Evolutionary conservation across 225 moss, liverwort and hornwort species (phyloP).

Genomic region (Ulota crispa): DNA sequence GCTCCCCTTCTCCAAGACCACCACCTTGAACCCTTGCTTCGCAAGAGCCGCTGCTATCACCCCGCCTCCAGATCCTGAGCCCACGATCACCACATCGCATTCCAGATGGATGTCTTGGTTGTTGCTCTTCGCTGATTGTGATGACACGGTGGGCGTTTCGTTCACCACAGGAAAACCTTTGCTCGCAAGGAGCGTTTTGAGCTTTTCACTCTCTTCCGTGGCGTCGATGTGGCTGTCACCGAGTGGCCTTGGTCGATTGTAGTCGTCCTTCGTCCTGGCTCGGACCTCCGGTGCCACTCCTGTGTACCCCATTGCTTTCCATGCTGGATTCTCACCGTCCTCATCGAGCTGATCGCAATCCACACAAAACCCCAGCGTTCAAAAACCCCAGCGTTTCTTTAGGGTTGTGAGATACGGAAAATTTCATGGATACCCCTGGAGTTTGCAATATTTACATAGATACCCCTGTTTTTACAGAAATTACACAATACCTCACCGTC

Average conservation of each 20-base stretch:
- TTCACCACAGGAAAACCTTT: constrained; percentile 54
- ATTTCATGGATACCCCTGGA: too few species aligned
- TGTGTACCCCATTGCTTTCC: constrained; percentile 77
- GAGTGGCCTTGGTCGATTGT: constrained; percentile 43
- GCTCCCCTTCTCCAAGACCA: constrained; percentile 76
- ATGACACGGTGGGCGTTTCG: constrained; percentile 22
- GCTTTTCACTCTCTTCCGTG: constrained; percentile 24
- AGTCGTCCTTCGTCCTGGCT: constrained; percentile 21
- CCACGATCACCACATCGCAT: constrained; percentile 80
- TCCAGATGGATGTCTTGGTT: constrained; percentile 39
- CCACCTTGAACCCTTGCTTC: constrained; percentile 63
- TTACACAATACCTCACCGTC: too few species aligned
- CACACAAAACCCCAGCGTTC: too few species aligned
- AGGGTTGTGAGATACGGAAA: too few species aligned
- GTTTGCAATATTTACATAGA: too few species aligned
- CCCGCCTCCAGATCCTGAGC: constrained; percentile 91
- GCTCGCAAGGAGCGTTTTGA: constrained; percentile 35
- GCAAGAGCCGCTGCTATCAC: constrained; percentile 80
- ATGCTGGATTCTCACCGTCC: constrained; percentile 55
- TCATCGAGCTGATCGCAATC: constrained; percentile 47
- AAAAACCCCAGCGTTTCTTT: too few species aligned
- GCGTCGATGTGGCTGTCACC: constrained; percentile 60
- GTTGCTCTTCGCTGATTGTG: background rate
- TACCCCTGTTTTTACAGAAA: too few species aligned
- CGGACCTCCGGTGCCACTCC: constrained; percentile 54